Evolutionary conservation across 257 asterid species (phyloP).

Genomic region (Nicotiana paniculata): DNA sequence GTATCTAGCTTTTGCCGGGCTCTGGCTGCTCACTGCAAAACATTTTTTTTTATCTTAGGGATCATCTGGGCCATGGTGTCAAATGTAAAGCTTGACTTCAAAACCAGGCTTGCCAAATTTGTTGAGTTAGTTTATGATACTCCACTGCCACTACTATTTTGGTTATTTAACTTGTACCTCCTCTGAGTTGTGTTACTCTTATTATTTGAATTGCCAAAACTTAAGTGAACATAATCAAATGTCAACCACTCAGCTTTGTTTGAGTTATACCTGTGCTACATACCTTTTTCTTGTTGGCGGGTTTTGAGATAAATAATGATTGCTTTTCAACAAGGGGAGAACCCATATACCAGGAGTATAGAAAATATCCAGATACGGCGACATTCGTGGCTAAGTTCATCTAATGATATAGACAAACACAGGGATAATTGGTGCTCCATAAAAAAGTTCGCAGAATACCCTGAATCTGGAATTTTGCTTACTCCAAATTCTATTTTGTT

Average conservation of each 20-base stretch:
- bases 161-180: neutral
- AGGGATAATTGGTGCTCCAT: neutral
- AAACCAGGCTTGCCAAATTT: neutral
- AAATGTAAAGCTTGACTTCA: neutral
- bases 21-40: neutral
- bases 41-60: neutral
- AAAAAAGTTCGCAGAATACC: neutral
- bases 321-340: neutral
- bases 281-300: neutral
- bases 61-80: conserved; percentile 3
- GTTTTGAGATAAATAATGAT: neutral
- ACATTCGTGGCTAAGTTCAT: neutral
- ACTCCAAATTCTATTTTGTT: neutral
- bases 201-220: neutral
- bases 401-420: neutral
- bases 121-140: neutral
- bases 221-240: neutral
- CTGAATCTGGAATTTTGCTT: neutral
- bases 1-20: neutral
- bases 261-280: neutral
- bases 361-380: neutral
- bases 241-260: neutral
- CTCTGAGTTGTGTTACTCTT: neutral
- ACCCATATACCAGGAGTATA: neutral
- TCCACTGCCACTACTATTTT: neutral